A percentile compares a stretch with the other conserved stretches of the same genome.
Evolutionary conservation across 2,329 filamentous ascomycete genomes (phyloP).

Genomic region (Tolypocladium nubicola): DNA sequence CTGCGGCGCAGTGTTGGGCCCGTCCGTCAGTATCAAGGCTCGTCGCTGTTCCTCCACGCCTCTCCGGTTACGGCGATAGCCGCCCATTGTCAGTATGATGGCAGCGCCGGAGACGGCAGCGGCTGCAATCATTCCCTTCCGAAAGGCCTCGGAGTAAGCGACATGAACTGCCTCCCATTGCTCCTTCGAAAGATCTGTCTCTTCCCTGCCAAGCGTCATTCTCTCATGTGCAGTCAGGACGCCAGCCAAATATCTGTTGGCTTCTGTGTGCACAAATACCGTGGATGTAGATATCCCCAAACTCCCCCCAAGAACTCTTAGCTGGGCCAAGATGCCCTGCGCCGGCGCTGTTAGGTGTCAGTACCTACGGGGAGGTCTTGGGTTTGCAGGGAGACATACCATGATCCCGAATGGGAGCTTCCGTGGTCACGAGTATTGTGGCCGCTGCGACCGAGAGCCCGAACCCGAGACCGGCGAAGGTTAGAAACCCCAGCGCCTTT

Average conservation of each 20-base stretch:
- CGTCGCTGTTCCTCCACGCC: conserved; percentile 10
- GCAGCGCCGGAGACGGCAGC: conserved; percentile 28
- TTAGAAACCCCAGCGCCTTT: conserved; percentile 37
- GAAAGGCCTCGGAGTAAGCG: conserved; percentile 34
- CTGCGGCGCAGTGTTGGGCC: not conserved
- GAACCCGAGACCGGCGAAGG: conserved; percentile 42
- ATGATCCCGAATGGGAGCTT: conserved; percentile 32
- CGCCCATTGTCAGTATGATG: conserved; percentile 27
- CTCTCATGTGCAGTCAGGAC: conserved; percentile 17
- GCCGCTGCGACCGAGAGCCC: conserved; percentile 35
- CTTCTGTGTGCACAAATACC: conserved; percentile 27
- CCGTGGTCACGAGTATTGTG: conserved; percentile 33
- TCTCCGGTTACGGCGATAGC: conserved; percentile 20
- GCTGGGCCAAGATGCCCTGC: conserved; percentile 41
- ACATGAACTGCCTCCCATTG: conserved; percentile 22
- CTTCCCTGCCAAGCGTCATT: conserved; percentile 11
- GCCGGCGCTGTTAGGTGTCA: conserved; percentile 28
- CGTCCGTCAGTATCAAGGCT: conserved; percentile 8
- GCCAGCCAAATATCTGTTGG: conserved; percentile 15
- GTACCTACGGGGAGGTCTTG: not conserved
- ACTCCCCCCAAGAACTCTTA: conserved; percentile 41
- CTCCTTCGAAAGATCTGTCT: conserved; percentile 11
- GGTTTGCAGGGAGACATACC: conserved; percentile 21
- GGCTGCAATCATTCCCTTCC: conserved; percentile 34
- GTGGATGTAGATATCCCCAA: conserved; percentile 43